Base-by-base conservation (phyloP, 768 basidiomycete genomes). In the Macrolepiota albuminosa region DNA sequence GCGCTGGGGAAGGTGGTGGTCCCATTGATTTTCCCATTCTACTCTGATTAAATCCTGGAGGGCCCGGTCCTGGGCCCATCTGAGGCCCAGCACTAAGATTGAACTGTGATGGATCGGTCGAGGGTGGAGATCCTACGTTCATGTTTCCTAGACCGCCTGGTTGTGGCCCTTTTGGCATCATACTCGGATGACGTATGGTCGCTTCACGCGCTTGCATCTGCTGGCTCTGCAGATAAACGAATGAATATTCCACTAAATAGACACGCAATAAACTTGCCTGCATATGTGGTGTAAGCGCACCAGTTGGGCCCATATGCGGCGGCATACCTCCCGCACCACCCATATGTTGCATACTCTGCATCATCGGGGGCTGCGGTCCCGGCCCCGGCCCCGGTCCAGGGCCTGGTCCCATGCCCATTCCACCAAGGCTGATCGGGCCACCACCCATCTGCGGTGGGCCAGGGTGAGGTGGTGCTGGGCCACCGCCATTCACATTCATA, bases 1-100 rank as follows among this genome's bases (percentile, higher is more conserved):
- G 75, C 1, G 75, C 78, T 43, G 84, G 81, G 6, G 83, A 83
- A 5, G 83, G 80, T 11, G 81, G 83, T 0, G 83, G 83, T 70
- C 77, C 74, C 80, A 82, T 83, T 52, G 70, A 69, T 50, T 68
- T 72, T 63, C 68, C 73, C 57, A 71, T 71, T 61, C 72, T 71
- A 67, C 24, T 73, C 8, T 52, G 61, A 2, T 46, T 43, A 21
- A 54, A 52, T 54, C 57, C 74, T 61, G 11, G 40, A 14, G 54
- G 54, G 33, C 54, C 52, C 1, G 52, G 39, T n/a, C 64, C 63
- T n/a, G 68, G 69, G 0, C 64, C 60, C 0, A 42, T n/a, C 18
- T 31, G 47, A 54, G 74, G 74, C 21, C 71, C 71, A 7, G 61
- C 68, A 11, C 72, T 68, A 33, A 75, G 69, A 36, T 70, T 70